A percentile compares a stretch with the other conserved stretches of the same genome.
Evolutionary conservation across 2,329 filamentous ascomycete species (phyloP).

Genomic region (Penicillium sp.): DNA sequence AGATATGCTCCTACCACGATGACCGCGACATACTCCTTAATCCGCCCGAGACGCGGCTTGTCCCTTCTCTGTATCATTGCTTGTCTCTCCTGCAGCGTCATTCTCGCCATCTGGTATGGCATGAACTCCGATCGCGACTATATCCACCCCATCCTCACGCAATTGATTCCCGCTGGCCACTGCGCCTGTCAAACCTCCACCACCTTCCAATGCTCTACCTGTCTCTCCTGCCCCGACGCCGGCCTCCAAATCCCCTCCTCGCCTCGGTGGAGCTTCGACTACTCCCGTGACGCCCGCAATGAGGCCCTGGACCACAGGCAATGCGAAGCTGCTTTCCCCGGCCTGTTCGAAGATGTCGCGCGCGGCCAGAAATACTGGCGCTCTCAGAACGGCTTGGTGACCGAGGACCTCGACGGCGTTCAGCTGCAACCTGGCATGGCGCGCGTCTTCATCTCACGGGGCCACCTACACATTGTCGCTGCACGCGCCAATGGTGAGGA

Average conservation of each 20-base stretch:
- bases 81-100: slow-evolving; percentile 17
- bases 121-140: slow-evolving; percentile 40
- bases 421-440: slow-evolving; percentile 33
- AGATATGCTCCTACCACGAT: slow-evolving; percentile 16
- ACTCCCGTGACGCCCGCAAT: slow-evolving; percentile 33
- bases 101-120: slow-evolving; percentile 32
- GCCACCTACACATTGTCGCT: slow-evolving; percentile 33
- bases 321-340: slow-evolving; percentile 35
- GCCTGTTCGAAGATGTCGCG: slow-evolving; percentile 36
- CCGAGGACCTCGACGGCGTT: slow-evolving; percentile 30
- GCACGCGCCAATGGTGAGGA: slow-evolving; percentile 35
- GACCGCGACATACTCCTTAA: slow-evolving; percentile 21
- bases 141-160: slow-evolving; percentile 37
- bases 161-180: slow-evolving; percentile 41
- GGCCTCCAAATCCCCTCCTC: slow-evolving; percentile 11
- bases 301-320: slow-evolving; percentile 28
- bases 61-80: slow-evolving; percentile 21
- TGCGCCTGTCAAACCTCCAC: slow-evolving; percentile 40
- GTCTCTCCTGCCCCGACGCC: slow-evolving; percentile 28
- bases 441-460: slow-evolving; percentile 33
- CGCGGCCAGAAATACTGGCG: slow-evolving; percentile 33
- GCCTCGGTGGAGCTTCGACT: slow-evolving; percentile 32
- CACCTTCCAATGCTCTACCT: slow-evolving; percentile 39
- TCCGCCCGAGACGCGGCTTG: slow-evolving; percentile 24
- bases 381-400: slow-evolving; percentile 23